Evolutionary conservation across 2,329 filamentous ascomycete species (phyloP).

Genomic region (Biscogniauxia mediterranea): DNA sequence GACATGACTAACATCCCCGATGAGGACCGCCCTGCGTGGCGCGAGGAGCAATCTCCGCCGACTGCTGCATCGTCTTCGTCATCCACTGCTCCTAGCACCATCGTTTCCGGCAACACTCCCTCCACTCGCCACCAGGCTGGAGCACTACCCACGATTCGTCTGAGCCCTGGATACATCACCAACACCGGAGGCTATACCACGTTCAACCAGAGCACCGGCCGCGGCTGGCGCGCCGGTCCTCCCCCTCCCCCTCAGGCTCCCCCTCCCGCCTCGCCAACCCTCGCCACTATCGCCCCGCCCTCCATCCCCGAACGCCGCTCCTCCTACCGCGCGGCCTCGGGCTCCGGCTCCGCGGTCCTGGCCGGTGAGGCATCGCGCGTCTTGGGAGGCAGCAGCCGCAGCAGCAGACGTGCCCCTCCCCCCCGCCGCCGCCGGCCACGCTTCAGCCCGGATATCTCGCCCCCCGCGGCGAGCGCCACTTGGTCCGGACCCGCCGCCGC

Average conservation of each 20-base stretch:
- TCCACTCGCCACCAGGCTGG: neutral
- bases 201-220: slow-evolving; percentile 3
- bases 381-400: too few relatives aligned
- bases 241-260: neutral
- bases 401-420: too few relatives aligned
- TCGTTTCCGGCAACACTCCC: neutral
- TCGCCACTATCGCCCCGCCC: neutral
- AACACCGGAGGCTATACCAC: neutral
- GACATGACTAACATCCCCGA: neutral
- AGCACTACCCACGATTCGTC: neutral
- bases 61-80: neutral
- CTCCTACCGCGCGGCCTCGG: neutral
- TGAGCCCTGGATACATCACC: slow-evolving; percentile 6
- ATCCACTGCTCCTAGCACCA: neutral
- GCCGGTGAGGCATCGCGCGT: too few relatives aligned
- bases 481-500: too few relatives aligned
- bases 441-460: too few relatives aligned
- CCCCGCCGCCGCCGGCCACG: too few relatives aligned
- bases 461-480: too few relatives aligned
- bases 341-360: neutral
- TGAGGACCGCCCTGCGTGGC: neutral
- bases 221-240: slow-evolving; percentile 1
- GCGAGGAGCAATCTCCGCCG: neutral
- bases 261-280: neutral
- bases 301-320: neutral